Conservation (phyloP, 805 yeast genomes). For the Debaryomyces castellii region DNA sequence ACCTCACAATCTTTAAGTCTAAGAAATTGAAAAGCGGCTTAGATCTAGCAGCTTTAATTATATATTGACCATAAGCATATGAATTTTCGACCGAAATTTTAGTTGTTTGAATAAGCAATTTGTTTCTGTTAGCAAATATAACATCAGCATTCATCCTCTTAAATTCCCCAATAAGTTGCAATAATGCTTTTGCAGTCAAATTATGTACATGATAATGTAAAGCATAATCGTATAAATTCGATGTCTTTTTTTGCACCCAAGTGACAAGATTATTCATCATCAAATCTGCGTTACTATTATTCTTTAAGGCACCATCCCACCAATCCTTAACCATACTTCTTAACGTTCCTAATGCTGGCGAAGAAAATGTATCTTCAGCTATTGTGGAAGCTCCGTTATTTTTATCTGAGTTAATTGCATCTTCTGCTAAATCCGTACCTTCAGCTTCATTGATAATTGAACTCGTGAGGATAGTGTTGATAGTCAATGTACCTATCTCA, state of each 20-base stretch:
- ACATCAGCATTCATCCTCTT: constrained; percentile 74
- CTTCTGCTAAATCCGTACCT: constrained; percentile 73
- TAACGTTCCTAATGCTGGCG: constrained; percentile 68
- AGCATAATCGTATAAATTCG: constrained; percentile 72
- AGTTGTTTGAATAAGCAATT: constrained; percentile 67
- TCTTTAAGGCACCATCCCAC: constrained; percentile 88
- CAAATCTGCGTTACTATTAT: constrained; percentile 72
- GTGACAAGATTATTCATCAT: constrained; percentile 77
- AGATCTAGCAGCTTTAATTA: constrained; percentile 72
- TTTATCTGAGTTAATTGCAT: constrained; percentile 26
- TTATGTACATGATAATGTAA: constrained; percentile 87
- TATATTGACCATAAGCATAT: constrained; percentile 85
- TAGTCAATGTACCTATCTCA: constrained; percentile 72
- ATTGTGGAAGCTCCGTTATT: constrained; percentile 50
- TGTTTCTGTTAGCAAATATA: constrained; percentile 77
- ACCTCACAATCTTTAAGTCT: constrained; percentile 69
- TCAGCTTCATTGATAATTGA: constrained; percentile 84
- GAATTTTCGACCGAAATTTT: constrained; percentile 83
- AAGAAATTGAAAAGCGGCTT: constrained; percentile 81
- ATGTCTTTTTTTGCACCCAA: constrained; percentile 81
- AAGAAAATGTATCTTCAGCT: constrained; percentile 81
- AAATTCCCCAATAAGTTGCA: constrained; percentile 80
- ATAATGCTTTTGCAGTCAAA: constrained; percentile 74
- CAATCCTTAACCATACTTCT: constrained; percentile 77
- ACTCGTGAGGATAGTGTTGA: constrained; percentile 85